Conservation (phyloP, 2,329 filamentous ascomycete species). For the Stagonosporopsis rhizophila region DNA sequence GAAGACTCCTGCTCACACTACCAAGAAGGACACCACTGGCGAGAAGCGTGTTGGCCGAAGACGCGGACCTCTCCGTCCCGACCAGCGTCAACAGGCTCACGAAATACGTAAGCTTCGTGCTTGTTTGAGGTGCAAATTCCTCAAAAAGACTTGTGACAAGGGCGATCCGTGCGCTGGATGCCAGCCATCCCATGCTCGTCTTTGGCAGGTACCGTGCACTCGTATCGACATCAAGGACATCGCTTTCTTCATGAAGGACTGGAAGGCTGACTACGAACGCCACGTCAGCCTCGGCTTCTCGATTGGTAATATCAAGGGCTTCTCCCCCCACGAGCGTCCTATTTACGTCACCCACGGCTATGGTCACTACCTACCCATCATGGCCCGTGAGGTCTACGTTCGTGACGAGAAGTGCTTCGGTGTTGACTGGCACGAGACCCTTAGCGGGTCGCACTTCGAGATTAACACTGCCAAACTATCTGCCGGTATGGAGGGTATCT, state of each 20-base stretch:
- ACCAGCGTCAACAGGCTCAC: slow-evolving; percentile 94
- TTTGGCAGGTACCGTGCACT: slow-evolving; percentile 98
- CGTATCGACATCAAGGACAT: slow-evolving; percentile 99
- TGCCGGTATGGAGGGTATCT: slow-evolving; percentile 87
- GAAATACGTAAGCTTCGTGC: slow-evolving; percentile 95
- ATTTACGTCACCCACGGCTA: slow-evolving; percentile 97
- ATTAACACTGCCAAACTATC: slow-evolving; percentile 88
- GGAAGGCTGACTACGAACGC: slow-evolving; percentile 95
- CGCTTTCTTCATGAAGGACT: slow-evolving; percentile 98
- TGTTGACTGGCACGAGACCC: slow-evolving; percentile 90
- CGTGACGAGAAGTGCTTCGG: slow-evolving; percentile 91
- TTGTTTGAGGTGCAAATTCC: slow-evolving; percentile 94
- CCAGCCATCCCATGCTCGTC: slow-evolving; percentile 90
- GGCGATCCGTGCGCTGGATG: slow-evolving; percentile 95
- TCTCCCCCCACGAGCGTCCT: slow-evolving; percentile 66
- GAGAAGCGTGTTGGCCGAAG: slow-evolving; percentile 95
- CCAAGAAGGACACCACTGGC: slow-evolving; percentile 75
- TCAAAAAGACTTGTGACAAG: slow-evolving; percentile 99
- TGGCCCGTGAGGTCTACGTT: slow-evolving; percentile 91
- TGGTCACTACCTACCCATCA: slow-evolving; percentile 89
- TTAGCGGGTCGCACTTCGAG: slow-evolving; percentile 80
- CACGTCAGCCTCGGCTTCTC: slow-evolving; percentile 87
- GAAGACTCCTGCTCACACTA: slow-evolving; percentile 70
- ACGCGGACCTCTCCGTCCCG: slow-evolving; percentile 86
- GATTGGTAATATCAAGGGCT: slow-evolving; percentile 93